phyloP scores from a whole-genome alignment of 345 rosid genomes.

The Fremontodendron californicum region DNA sequence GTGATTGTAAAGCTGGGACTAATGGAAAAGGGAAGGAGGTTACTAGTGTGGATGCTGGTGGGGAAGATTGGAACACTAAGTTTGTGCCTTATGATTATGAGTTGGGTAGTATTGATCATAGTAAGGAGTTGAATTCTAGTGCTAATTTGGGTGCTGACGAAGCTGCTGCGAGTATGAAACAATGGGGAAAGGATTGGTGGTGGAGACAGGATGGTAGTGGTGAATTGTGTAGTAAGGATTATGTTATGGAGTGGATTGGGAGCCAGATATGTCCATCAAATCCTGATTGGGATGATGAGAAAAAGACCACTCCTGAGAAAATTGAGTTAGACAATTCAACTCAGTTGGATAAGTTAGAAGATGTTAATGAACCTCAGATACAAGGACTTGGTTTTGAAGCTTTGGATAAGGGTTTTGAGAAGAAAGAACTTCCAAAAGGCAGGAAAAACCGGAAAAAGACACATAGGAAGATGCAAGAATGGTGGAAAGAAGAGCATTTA shows the following conservation, averaged over 20 bases:
- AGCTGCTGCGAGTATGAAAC: constrained; percentile 41
- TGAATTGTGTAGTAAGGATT: constrained; percentile 89
- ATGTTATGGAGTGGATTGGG: constrained; percentile 97
- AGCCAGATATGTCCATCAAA: constrained; percentile 81
- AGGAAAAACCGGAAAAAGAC: constrained; percentile 44
- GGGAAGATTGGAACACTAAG: constrained; percentile 59
- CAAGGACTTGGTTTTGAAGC: constrained; percentile 37
- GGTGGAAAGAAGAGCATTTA: constrained; percentile 97
- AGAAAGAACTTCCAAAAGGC: constrained; percentile 40
- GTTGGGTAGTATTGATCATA: constrained; percentile 35
- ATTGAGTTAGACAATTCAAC: constrained; percentile 32
- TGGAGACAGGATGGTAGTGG: constrained; percentile 96
- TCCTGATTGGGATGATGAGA: constrained; percentile 85
- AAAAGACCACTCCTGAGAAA: constrained; percentile 47
- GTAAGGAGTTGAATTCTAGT: constrained; percentile 55
- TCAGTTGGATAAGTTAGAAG: constrained; percentile 45
- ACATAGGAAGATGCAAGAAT: constrained; percentile 82
- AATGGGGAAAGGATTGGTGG: constrained; percentile 99
- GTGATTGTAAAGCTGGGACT: constrained; percentile 26
- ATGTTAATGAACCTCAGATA: constrained; percentile 31
- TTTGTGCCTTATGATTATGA: constrained; percentile 60
- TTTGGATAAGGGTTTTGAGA: constrained; percentile 39
- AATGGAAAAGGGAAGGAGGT: constrained; percentile 77
- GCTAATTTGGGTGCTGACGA: constrained; percentile 41
- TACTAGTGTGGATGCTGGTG: constrained; percentile 38